phyloP scores from a whole-genome alignment of 1,284 basidiomycete genomes.

The Cutaneotrichosporon curvatum region DNA sequence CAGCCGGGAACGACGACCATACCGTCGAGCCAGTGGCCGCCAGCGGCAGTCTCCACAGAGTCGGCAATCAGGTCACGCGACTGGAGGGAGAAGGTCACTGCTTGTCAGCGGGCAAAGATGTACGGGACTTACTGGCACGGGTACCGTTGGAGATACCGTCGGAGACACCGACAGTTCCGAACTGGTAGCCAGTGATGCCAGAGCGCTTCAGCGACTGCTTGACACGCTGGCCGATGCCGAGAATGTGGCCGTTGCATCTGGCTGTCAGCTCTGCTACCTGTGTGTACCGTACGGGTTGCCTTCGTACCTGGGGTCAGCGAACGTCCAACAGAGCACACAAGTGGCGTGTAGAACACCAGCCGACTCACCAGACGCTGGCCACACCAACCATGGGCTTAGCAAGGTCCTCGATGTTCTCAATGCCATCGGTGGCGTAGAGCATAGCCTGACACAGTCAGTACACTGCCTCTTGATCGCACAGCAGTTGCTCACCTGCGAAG shows the following conservation, averaged over 20 bases:
- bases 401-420: constrained; percentile 69
- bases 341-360: too few species aligned
- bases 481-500: constrained; percentile 63
- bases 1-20: constrained; percentile 95
- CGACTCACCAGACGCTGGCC: constrained; percentile 79
- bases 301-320: constrained; percentile 61
- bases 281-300: constrained; percentile 61
- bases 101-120: not conserved
- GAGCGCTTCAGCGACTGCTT: constrained; percentile 69
- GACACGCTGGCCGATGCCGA: constrained; percentile 78
- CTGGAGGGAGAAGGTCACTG: constrained; percentile 85
- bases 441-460: constrained; percentile 61
- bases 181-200: constrained; percentile 88
- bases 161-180: constrained; percentile 92
- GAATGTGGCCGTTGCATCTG: constrained; percentile 86
- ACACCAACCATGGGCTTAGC: constrained; percentile 93
- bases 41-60: constrained; percentile 90
- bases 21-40: constrained; percentile 96
- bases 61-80: constrained; percentile 96
- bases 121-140: constrained; percentile 52
- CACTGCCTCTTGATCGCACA: not conserved
- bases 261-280: not conserved
- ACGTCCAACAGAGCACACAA: too few species aligned
- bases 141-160: constrained; percentile 99
- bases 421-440: constrained; percentile 90